Base-by-base conservation (phyloP, 768 basidiomycete genomes). In the Boletus sp. region DNA sequence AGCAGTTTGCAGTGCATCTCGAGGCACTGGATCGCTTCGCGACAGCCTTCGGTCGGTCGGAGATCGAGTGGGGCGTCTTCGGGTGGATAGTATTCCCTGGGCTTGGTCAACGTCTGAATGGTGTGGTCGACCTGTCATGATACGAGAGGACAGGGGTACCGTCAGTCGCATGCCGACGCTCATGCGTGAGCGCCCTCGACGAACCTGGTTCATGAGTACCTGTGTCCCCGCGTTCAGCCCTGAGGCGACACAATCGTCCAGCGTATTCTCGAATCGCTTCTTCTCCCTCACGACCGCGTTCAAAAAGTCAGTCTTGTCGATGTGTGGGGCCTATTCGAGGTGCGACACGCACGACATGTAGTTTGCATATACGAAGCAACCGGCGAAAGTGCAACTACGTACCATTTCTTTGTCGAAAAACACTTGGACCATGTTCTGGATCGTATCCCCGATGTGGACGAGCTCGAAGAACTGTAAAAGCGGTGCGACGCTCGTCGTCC, bases 341-440 rank as follows among this genome's bases (percentile, higher is more conserved):
- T 24, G 24, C 15, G 14, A 18, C 7, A 15, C 18, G 11, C 28
- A 48, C 8, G 18, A 18, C 14, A 1, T 7, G 15, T 20, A 20
- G 3, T 7, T 20, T 7, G 5, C 17, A 47, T 47, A 14, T 7
- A 33, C 17, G 32, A 46, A 20, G 20, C 35, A 9, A 6, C 18
- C 15, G 10, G 40, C n/a, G 37, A 32, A 15, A 5, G 18, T 2
- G 10, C 7, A 15, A 39, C 7, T 1, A 56, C 86, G 28, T 58
- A 90, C 92, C 74, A 98, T 76, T 65, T 97, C 96, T 67, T 95
- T 95, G 68, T 98, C 97, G 67, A 96, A 99, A 71, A 95, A 99
- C 2, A 98, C 97, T 64, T 99, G 94, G 7, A 97, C 85, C 86
- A 98, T 98, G 17, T 88, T 92, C 73, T 96, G 93, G 44, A 98